These are phyloP conservation scores for Ascomycota sp. DNA, from an alignment of 2,329 filamentous ascomycete species.

Conservation along the genomic window DNA sequence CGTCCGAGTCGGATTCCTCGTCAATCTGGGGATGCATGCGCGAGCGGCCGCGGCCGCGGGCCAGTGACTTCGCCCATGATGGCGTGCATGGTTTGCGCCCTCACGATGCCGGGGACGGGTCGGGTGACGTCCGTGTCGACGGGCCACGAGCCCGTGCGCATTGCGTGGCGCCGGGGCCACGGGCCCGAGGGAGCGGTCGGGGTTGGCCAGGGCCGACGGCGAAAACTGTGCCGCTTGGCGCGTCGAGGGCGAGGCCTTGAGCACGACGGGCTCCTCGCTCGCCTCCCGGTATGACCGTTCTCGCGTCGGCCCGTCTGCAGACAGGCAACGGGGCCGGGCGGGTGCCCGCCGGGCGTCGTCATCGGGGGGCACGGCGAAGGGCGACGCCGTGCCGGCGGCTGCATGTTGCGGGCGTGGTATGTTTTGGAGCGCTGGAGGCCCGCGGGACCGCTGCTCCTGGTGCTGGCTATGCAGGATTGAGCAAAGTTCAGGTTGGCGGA, in stretches of 20 bases:
- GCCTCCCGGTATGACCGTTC: slow-evolving; percentile 12
- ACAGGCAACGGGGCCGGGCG: slow-evolving; percentile 13
- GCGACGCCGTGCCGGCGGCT: slow-evolving; percentile 12
- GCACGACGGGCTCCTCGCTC: slow-evolving; percentile 11
- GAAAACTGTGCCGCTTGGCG: slow-evolving; percentile 9
- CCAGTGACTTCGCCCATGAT: slow-evolving; percentile 6
- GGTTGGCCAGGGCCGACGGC: slow-evolving; percentile 8
- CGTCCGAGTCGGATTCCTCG: slow-evolving; percentile 15
- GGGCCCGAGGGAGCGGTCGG: slow-evolving; percentile 10
- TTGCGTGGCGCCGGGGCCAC: slow-evolving; percentile 12
- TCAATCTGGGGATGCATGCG: slow-evolving; percentile 15
- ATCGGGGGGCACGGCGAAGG: slow-evolving; percentile 10
- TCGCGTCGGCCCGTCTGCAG: slow-evolving; percentile 8
- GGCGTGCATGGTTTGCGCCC: slow-evolving; percentile 14
- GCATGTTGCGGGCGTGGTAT: slow-evolving; percentile 6
- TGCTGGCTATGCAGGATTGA: slow-evolving; percentile 11
- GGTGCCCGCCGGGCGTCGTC: slow-evolving; percentile 13
- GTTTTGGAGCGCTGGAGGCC: slow-evolving; percentile 6
- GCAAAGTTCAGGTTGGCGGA: slow-evolving; percentile 6
- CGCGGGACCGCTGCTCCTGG: slow-evolving; percentile 5
- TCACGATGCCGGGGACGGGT: slow-evolving; percentile 9
- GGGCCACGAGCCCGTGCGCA: slow-evolving; percentile 16
- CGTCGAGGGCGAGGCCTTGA: slow-evolving; percentile 10
- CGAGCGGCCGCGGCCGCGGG: slow-evolving; percentile 17
- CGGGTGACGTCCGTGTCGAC: slow-evolving; percentile 10